phyloP scores from a whole-genome alignment of 192 early-diverging fungal genomes.

The Podila horticola region DNA sequence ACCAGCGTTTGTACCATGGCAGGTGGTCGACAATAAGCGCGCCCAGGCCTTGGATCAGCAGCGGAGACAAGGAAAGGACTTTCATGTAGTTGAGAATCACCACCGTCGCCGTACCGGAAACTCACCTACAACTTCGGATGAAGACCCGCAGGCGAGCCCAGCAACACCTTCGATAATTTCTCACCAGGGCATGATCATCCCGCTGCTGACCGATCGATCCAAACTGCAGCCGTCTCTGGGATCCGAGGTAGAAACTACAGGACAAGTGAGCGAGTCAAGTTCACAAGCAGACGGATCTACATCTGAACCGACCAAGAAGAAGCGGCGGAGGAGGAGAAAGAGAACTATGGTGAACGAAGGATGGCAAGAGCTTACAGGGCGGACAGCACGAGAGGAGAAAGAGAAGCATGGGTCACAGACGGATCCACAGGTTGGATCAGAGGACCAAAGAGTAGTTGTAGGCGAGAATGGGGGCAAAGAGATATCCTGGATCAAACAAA shows the following conservation, averaged over 20 bases:
- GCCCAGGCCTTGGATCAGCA: slow-evolving; percentile 50
- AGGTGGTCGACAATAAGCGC: slow-evolving; percentile 60
- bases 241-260: not conserved
- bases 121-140: not conserved
- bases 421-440: not conserved
- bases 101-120: not conserved
- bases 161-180: slow-evolving; percentile 12
- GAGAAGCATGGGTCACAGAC: slow-evolving; percentile 8
- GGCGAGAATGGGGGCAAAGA: slow-evolving; percentile 49
- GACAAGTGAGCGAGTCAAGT: not conserved
- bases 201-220: slow-evolving; percentile 34
- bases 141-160: not conserved
- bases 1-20: slow-evolving; percentile 63
- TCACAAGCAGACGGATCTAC: not conserved
- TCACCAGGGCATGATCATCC: slow-evolving; percentile 30
- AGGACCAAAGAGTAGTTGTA: not conserved
- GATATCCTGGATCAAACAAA: slow-evolving; percentile 24
- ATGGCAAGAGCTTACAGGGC: slow-evolving; percentile 47
- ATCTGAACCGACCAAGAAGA: slow-evolving; percentile 7
- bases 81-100: slow-evolving; percentile 32
- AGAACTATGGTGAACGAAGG: slow-evolving; percentile 50
- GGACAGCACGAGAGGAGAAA: slow-evolving; percentile 47
- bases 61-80: slow-evolving; percentile 43
- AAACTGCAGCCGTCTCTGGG: not conserved
- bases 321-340: slow-evolving; percentile 45